Conservation (phyloP, 139 green algal genomes). For the Tetraselmis chui region DNA sequence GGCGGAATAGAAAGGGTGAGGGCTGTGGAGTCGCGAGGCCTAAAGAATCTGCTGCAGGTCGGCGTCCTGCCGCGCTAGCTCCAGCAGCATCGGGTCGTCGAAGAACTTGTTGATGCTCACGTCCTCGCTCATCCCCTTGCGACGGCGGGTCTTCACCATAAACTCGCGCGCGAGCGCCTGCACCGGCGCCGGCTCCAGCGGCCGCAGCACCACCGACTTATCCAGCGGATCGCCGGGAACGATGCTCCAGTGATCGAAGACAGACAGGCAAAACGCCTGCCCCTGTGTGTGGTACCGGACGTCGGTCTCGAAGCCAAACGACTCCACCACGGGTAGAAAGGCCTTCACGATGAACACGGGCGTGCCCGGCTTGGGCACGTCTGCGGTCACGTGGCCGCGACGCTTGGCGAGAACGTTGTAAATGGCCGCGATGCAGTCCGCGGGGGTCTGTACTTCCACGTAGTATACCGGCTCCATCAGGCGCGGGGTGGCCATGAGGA, state of each 20-base stretch:
- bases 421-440: conserved; percentile 93
- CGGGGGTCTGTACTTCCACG: conserved; percentile 38
- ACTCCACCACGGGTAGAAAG: conserved; percentile 91
- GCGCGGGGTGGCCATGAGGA: conserved; percentile 94
- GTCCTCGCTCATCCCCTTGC: conserved; percentile 95
- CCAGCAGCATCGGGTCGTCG: conserved; percentile 91
- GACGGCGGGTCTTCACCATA: conserved; percentile 93
- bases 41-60: conserved; percentile 71
- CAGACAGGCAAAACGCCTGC: conserved; percentile 89
- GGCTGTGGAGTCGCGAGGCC: no score
- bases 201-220: conserved; percentile 77
- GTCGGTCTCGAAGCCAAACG: conserved; percentile 98
- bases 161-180: conserved; percentile 76
- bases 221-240: conserved; percentile 90
- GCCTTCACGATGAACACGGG: conserved; percentile 87
- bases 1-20: no score
- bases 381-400: conserved; percentile 85
- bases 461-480: conserved; percentile 95
- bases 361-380: conserved; percentile 75
- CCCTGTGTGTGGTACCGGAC: conserved; percentile 94
- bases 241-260: conserved; percentile 96
- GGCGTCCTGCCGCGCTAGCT: conserved; percentile 83
- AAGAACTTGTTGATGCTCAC: conserved; percentile 95
- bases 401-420: conserved; percentile 95
- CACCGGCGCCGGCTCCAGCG: conserved; percentile 82